These are phyloP conservation scores for Peniophora sp. DNA, from an alignment of 1,284 basidiomycete genomes.

Conservation along the genomic window DNA sequence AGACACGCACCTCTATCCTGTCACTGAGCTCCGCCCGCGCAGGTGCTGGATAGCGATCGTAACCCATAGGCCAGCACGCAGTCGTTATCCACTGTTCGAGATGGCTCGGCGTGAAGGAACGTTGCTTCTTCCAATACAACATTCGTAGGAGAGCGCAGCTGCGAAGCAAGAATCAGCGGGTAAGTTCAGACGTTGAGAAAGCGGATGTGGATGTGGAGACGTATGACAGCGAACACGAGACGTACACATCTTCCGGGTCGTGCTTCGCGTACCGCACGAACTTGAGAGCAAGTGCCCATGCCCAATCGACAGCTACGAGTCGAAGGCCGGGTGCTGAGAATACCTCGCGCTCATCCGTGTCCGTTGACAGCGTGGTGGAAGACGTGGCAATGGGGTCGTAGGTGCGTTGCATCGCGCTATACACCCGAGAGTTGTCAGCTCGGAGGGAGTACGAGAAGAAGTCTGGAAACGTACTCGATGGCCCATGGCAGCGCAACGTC, in stretches of 20 bases:
- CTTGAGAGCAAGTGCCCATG: slow-evolving; percentile 64
- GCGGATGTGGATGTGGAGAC: too few species aligned
- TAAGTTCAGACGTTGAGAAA: too few species aligned
- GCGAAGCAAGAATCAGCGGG: too few species aligned
- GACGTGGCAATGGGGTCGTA: slow-evolving; percentile 56
- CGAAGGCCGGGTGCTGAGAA: slow-evolving; percentile 44
- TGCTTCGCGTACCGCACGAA: slow-evolving; percentile 55
- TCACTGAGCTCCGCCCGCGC: too few species aligned
- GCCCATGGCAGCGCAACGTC: slow-evolving; percentile 60
- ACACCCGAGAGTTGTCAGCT: slow-evolving; percentile 25
- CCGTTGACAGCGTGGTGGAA: slow-evolving; percentile 32
- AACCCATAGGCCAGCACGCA: slow-evolving; percentile 13
- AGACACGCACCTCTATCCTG: too few species aligned
- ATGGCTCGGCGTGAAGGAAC: slow-evolving; percentile 42
- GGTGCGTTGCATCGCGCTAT: slow-evolving; percentile 9
- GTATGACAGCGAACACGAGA: too few species aligned
- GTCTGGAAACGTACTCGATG: slow-evolving; percentile 39
- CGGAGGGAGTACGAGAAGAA: slow-evolving; percentile 2
- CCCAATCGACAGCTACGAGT: slow-evolving; percentile 54
- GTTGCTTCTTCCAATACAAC: slow-evolving; percentile 39
- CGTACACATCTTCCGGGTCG: slow-evolving; percentile 23
- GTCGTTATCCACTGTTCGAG: slow-evolving; percentile 29
- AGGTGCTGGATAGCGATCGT: neutral
- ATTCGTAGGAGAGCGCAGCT: slow-evolving; percentile 35
- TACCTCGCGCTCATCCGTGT: slow-evolving; percentile 47